phyloP scores from a whole-genome alignment of 805 yeast species.

The Maudiozyma serrabonitensis region DNA sequence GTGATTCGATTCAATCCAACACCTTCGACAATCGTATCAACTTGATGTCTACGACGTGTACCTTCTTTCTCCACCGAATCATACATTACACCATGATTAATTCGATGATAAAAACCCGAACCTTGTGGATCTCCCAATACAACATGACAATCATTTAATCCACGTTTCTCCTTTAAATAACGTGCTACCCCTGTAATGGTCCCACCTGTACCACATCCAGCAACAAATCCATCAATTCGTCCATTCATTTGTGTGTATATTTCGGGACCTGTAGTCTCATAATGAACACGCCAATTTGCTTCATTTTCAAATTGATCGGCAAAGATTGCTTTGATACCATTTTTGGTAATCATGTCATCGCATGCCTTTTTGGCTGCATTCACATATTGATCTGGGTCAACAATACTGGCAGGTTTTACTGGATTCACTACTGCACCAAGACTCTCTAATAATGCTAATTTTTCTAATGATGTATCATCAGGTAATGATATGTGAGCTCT shows the following conservation, averaged over 20 bases:
- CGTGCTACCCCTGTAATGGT: constrained; percentile 87
- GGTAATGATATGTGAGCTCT: constrained; percentile 90
- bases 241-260: constrained; percentile 66
- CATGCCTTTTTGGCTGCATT: constrained; percentile 74
- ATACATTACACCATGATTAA: constrained; percentile 89
- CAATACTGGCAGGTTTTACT: constrained; percentile 91
- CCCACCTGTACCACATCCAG: constrained; percentile 97
- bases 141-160: constrained; percentile 35
- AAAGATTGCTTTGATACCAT: constrained; percentile 51
- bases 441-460: constrained; percentile 56
- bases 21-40: constrained; percentile 90
- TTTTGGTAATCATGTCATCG: constrained; percentile 31
- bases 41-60: constrained; percentile 88
- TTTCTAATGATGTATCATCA: constrained; percentile 84
- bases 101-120: constrained; percentile 76
- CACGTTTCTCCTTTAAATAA: constrained; percentile 53
- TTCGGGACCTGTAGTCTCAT: constrained; percentile 82
- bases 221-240: constrained; percentile 61
- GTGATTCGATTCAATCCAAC: constrained; percentile 86
- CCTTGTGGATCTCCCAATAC: constrained; percentile 95
- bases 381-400: constrained; percentile 87
- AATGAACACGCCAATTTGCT: constrained; percentile 81
- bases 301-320: constrained; percentile 96
- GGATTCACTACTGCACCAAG: constrained; percentile 78
- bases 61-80: constrained; percentile 86